Evolutionary conservation across 495 filamentous ascomycete genomes (phyloP), one percentile per base, ranked within the genome.

Genomic region (Aspergillus steynii): DNA sequence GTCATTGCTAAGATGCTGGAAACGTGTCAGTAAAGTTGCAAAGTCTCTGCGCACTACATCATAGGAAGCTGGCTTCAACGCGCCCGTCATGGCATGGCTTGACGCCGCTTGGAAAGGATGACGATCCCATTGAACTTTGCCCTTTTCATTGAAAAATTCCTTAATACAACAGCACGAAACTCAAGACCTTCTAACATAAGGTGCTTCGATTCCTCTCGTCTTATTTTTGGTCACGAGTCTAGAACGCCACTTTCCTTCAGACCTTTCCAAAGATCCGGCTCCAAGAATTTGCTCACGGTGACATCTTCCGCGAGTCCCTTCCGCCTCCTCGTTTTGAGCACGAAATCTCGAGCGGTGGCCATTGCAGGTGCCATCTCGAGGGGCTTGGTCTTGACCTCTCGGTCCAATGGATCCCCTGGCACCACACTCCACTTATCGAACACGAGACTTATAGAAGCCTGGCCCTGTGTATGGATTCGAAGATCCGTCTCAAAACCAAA

Each of bases 401-500:
- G 89, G 68, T 99, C 96, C 8, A 99, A 80, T 28, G 95, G 95
- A 71, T 99, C 96, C 52, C 95, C 95, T 3, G 95, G 95, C 4
- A 99, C 93, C 55, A 97, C 89, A 62, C 82, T 90, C 95, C 95
- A 99, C 47, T 92, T 86, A 66, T 99, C 95, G 74, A 99, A 99
- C 1, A 93, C 91, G n/a, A 98, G 81, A 66, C 86, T 92, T 53
- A 96, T 85, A 71, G 90, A 90, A 32, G 91, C 90, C 71, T 93
- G 90, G 47, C 95, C 94, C 72, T 96, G 93, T 0, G 96, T 98
- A 71, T 96, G 93, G 66, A 98, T 98, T 53, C 95, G 80, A 48
- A 98, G 82, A 77, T 99, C 95, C 3, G 95, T 98, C 76, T 99
- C 95, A 73, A 99, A 97, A 6, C 95, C 95, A 69, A 99, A 99